These are phyloP conservation scores for Xylaria cubensis DNA, from an alignment of 495 filamentous ascomycete genomes.

Conservation along the genomic window DNA sequence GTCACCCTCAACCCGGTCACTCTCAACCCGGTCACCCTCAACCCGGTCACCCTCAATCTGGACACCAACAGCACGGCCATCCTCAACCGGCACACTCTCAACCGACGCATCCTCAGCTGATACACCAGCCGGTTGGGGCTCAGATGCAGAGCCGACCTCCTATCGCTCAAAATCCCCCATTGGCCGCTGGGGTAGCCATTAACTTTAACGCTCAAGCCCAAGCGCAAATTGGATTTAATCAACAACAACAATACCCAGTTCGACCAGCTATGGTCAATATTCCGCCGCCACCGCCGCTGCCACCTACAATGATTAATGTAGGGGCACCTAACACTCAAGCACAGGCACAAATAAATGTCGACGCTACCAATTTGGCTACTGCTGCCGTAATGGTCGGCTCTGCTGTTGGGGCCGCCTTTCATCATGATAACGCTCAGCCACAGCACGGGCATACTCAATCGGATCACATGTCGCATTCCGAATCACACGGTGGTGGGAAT, in stretches of 20 bases:
- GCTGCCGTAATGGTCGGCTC: slow-evolving; percentile 19
- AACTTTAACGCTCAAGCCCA: slow-evolving; percentile 26
- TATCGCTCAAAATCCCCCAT: slow-evolving; percentile 31
- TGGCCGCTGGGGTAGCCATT: slow-evolving; percentile 12
- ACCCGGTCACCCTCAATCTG: not conserved
- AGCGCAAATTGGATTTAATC: slow-evolving; percentile 16
- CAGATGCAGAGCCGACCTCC: slow-evolving; percentile 36
- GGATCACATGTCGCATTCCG: slow-evolving; percentile 16
- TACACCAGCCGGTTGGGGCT: slow-evolving; percentile 16
- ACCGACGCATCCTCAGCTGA: not conserved
- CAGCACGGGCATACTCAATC: slow-evolving; percentile 24
- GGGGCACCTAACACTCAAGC: not conserved
- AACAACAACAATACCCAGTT: slow-evolving; percentile 17
- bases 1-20: not conserved
- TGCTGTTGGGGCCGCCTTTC: slow-evolving; percentile 17
- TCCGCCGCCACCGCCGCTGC: not conserved
- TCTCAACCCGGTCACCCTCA: slow-evolving; percentile 1
- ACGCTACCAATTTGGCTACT: not conserved
- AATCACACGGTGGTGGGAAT: slow-evolving; percentile 13
- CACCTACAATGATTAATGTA: not conserved
- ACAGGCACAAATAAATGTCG: slow-evolving; percentile 1
- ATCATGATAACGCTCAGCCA: slow-evolving; percentile 14
- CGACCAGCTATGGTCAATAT: slow-evolving; percentile 4
- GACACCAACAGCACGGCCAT: not conserved
- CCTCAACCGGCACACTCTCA: not conserved